Base-by-base conservation (phyloP, 23 red algal genomes). In the Agarophyton chilense region DNA sequence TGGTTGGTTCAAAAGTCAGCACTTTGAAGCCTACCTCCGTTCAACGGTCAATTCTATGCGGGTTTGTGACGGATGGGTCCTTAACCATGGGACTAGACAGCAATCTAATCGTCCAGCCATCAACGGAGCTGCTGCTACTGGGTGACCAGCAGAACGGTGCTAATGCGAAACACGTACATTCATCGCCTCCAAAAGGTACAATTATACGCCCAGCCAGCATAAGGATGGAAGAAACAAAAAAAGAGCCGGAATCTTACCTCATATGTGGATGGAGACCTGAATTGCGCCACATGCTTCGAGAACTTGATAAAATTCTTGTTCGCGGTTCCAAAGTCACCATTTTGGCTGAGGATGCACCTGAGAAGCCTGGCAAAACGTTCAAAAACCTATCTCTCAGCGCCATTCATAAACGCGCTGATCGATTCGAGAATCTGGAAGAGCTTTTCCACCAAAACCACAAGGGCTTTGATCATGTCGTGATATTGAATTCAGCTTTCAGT, bases 211-310 rank as follows among this genome's bases (percentile, higher is more conserved):
- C 60, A 2, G 60, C 25, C 29, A 36, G 32, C 35, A 36, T 65
- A 36, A 35, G 10, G 8, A 63, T 60, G 51, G 39, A 25, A 68
- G 34, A 50, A 34, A 52, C 4, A 43, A 77, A 66, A 68, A 63
- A 53, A 28, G 58, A 36, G 12, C 63, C 91, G 0, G 91, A 94
- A 64, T 66, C 49, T 4, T 86, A 79, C 29, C 91, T 94, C 72
- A 51, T 94, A 7, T 94, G 81, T 45, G 91, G 91, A 18, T 94
- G 91, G 91, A 81, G 91, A 26, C 56, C 45, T 36, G 91, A 94
- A 43, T 78, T 94, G 91, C 34, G 40, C 0, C 80, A 77, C 46
- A 86, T 86, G 66, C 47, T 94, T 16, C 17, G 35, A 16, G 91
- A 94, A 78, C 71, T 94, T 12, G 91, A 86, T 50, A 60, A 52